These are phyloP conservation scores for Linum usitatissimum DNA, from an alignment of 345 rosid species.

Conservation along the genomic window DNA sequence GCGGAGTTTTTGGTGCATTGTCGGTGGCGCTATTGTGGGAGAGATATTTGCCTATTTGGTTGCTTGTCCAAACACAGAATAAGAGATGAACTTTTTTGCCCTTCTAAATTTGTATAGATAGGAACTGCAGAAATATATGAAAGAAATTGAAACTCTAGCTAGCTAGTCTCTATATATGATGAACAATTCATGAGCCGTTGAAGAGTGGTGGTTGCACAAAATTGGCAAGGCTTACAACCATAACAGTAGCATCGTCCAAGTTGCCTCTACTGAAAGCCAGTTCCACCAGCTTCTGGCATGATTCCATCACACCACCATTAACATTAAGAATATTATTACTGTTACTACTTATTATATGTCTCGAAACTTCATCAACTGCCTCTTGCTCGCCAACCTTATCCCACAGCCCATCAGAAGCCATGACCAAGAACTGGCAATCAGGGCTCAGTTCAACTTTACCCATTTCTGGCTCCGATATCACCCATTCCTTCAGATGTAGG, in stretches of 20 bases:
- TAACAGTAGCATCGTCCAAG: constrained; percentile 41
- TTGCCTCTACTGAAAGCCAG: constrained; percentile 34
- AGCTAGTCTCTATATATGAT: too few relatives aligned
- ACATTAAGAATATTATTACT: too few relatives aligned
- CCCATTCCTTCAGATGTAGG: constrained; percentile 36
- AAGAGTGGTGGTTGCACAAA: constrained; percentile 7
- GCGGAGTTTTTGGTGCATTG: too few relatives aligned
- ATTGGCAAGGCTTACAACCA: constrained; percentile 32
- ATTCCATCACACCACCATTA: constrained; percentile 2
- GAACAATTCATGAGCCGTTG: not conserved
- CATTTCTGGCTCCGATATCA: constrained; percentile 46
- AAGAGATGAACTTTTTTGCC: too few relatives aligned
- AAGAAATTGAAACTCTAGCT: too few relatives aligned
- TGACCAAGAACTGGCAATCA: constrained; percentile 34
- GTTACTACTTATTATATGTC: constrained; percentile 5
- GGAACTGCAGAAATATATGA: too few relatives aligned
- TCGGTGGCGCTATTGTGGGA: too few relatives aligned
- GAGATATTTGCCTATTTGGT: too few relatives aligned
- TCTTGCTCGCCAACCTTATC: constrained; percentile 50
- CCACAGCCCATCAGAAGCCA: constrained; percentile 59
- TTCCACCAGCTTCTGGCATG: constrained; percentile 37
- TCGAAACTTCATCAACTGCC: constrained; percentile 36
- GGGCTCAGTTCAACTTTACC: constrained; percentile 19
- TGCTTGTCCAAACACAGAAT: too few relatives aligned
- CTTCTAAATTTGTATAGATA: too few relatives aligned